These are phyloP conservation scores for Craspedostauros australis DNA, from an alignment of 108 stramenopile species.

Conservation along the genomic window DNA sequence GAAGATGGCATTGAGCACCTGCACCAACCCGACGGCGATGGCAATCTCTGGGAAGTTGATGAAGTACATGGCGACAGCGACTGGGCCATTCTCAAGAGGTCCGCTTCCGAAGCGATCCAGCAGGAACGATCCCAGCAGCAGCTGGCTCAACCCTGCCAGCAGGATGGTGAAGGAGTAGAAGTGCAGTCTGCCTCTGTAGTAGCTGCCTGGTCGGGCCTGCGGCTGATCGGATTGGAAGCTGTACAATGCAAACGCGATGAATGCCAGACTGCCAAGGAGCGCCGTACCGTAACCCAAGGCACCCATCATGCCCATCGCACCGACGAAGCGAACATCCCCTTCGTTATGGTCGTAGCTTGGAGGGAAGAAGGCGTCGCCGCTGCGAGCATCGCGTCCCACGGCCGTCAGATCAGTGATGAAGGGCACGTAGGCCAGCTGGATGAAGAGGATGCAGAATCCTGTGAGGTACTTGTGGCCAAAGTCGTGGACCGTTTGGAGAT, in stretches of 20 bases:
- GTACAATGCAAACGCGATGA: slow-evolving; percentile 16
- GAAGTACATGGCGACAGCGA: slow-evolving; percentile 11
- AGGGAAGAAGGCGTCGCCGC: slow-evolving; percentile 11
- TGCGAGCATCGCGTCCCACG: slow-evolving; percentile 7
- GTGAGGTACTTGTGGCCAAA: slow-evolving; percentile 4
- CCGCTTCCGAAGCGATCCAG: background rate
- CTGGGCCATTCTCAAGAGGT: background rate
- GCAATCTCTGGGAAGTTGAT: slow-evolving; percentile 15
- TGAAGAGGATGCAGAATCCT: slow-evolving; percentile 1
- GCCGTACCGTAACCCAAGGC: slow-evolving; percentile 12
- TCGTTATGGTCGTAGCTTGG: background rate
- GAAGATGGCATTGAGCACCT: slow-evolving; percentile 13
- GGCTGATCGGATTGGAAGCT: slow-evolving; percentile 9
- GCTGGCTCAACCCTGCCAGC: slow-evolving; percentile 16
- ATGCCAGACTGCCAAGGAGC: slow-evolving; percentile 16
- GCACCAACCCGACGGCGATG: slow-evolving; percentile 13
- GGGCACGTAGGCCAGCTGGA: slow-evolving; percentile 14
- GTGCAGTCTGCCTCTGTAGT: slow-evolving; percentile 12
- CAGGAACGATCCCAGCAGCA: slow-evolving; percentile 12
- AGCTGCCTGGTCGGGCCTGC: background rate
- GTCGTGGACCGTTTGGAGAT: slow-evolving; percentile 11
- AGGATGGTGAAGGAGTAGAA: slow-evolving; percentile 9
- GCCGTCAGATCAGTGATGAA: slow-evolving; percentile 18
- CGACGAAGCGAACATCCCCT: slow-evolving; percentile 15
- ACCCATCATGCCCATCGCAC: slow-evolving; percentile 31